Evolutionary conservation across 1,139 yeast genomes (phyloP).

Genomic region (Candida dubliniensis): DNA sequence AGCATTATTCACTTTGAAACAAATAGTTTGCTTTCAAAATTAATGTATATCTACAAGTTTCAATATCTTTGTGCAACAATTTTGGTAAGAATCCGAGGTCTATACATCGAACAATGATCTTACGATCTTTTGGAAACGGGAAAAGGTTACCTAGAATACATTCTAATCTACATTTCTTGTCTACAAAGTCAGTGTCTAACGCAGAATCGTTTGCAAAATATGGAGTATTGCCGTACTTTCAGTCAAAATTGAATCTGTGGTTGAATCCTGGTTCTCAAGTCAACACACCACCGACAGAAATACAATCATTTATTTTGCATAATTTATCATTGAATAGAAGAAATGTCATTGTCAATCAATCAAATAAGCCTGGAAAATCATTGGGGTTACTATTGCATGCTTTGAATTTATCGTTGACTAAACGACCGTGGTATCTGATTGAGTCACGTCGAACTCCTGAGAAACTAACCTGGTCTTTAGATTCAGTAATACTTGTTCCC

Average conservation of each 20-base stretch:
- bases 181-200: background rate
- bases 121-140: background rate
- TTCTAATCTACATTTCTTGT: background rate
- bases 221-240: slow-evolving; percentile 32
- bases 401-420: slow-evolving; percentile 22
- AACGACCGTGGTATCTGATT: slow-evolving; percentile 19
- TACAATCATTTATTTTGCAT: slow-evolving; percentile 25
- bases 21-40: too few species aligned
- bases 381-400: slow-evolving; percentile 24
- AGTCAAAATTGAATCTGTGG: slow-evolving; percentile 21
- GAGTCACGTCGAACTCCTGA: slow-evolving; percentile 9
- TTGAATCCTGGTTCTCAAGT: slow-evolving; percentile 14
- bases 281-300: slow-evolving; percentile 24
- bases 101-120: too few species aligned
- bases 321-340: slow-evolving; percentile 19
- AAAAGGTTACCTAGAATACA: background rate
- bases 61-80: too few species aligned
- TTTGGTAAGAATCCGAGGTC: too few species aligned
- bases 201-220: slow-evolving; percentile 1
- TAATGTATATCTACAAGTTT: too few species aligned
- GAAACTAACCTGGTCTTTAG: slow-evolving; percentile 19
- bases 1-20: too few species aligned
- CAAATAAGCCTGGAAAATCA: slow-evolving; percentile 26
- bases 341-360: slow-evolving; percentile 22
- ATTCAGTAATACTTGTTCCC: slow-evolving; percentile 26